Percentiles rank a stretch among this genome's conserved stretches.
Conservation (phyloP, 2,329 filamentous ascomycete species). For the Aspergillus intermedius region DNA sequence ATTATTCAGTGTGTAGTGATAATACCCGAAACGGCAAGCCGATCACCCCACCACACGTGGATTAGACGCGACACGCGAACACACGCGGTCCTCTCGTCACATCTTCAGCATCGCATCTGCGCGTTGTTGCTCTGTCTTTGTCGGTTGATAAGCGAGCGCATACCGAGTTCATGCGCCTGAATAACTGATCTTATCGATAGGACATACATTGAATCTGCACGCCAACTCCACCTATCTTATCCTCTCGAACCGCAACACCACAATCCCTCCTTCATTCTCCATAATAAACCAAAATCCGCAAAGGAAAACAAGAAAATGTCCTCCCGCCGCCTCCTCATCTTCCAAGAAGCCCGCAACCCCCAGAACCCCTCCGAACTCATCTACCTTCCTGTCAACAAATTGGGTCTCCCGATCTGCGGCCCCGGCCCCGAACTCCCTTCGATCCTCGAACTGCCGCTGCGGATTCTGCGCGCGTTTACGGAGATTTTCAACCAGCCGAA, state of each 20-base stretch:
- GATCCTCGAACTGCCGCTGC: slow-evolving; percentile 28
- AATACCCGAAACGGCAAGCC: not conserved
- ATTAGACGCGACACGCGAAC: slow-evolving; percentile 3
- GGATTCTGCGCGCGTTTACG: slow-evolving; percentile 30
- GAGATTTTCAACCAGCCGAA: slow-evolving; percentile 34
- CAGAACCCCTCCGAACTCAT: slow-evolving; percentile 20
- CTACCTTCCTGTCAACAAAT: slow-evolving; percentile 31
- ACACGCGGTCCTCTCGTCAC: not conserved
- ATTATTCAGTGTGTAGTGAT: no score
- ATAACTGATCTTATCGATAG: no score
- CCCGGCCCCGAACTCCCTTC: slow-evolving; percentile 27
- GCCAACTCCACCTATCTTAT: no score
- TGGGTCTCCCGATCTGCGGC: slow-evolving; percentile 30
- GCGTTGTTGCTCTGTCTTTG: no score
- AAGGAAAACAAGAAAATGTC: slow-evolving; percentile 6
- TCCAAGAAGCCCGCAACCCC: slow-evolving; percentile 31
- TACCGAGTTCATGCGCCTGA: no score
- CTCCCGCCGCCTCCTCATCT: slow-evolving; percentile 28
- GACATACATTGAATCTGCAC: no score
- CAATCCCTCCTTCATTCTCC: not conserved
- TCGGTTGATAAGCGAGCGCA: no score
- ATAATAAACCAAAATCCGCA: no score
- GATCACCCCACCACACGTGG: slow-evolving; percentile 6
- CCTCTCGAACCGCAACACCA: not conserved
- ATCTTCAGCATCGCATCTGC: not conserved